Conservation (phyloP, 2,329 filamentous ascomycete species). For the Apiospora saccharicola region DNA sequence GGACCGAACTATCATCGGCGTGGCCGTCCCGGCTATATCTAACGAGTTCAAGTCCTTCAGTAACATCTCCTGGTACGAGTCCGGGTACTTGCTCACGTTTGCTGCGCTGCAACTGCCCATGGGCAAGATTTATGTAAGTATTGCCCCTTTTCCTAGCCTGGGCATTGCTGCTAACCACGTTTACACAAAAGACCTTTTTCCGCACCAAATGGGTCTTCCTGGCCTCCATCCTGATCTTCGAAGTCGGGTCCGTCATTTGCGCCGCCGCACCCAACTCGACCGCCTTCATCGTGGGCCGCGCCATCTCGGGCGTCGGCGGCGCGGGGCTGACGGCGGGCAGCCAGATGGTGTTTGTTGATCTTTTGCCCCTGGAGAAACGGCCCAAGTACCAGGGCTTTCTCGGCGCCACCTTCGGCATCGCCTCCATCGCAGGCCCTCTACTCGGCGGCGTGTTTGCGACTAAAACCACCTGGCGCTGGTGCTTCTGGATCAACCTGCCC, state of each 20-base stretch:
- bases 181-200: conserved; percentile 26
- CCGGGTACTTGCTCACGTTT: conserved; percentile 33
- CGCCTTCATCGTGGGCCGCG: conserved; percentile 39
- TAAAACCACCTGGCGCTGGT: conserved; percentile 72
- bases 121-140: not conserved
- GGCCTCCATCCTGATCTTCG: conserved; percentile 24
- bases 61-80: conserved; percentile 37
- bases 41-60: conserved; percentile 35
- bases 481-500: conserved; percentile 70
- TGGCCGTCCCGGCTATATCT: conserved; percentile 26
- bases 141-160: conserved; percentile 16
- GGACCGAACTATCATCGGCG: conserved; percentile 27
- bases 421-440: conserved; percentile 70
- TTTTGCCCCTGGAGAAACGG: conserved; percentile 27
- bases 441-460: conserved; percentile 71
- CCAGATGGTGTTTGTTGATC: conserved; percentile 31
- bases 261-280: conserved; percentile 36
- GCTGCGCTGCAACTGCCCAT: conserved; percentile 35
- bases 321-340: conserved; percentile 24
- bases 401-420: conserved; percentile 45
- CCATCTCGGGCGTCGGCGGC: conserved; percentile 34
- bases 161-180: conserved; percentile 28
- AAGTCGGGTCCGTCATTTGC: conserved; percentile 35
- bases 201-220: conserved; percentile 29
- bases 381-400: conserved; percentile 24